These are phyloP conservation scores for Leishmania guyanensis DNA, from an alignment of 208 protist species.

Conservation along the genomic window DNA sequence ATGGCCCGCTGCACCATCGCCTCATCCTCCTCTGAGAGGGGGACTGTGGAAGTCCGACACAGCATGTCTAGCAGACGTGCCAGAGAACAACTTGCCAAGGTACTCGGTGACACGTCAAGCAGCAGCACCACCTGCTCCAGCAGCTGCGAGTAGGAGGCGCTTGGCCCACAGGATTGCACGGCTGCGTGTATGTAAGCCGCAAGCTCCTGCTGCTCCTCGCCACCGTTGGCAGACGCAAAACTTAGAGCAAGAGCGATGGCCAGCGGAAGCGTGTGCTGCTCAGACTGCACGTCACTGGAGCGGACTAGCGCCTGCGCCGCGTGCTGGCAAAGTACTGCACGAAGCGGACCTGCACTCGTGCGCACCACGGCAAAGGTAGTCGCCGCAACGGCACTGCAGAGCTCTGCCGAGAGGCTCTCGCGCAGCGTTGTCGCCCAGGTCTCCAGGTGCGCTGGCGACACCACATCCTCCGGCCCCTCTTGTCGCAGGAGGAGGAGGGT, in stretches of 20 bases:
- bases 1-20: slow-evolving; percentile 49
- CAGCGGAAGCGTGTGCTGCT: slow-evolving; percentile 24
- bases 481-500: slow-evolving; percentile 56
- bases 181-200: slow-evolving; percentile 5
- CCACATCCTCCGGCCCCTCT: slow-evolving; percentile 23
- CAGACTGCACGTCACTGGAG: slow-evolving; percentile 50
- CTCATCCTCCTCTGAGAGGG: slow-evolving; percentile 31
- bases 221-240: not conserved
- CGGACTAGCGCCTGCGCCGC: slow-evolving; percentile 15
- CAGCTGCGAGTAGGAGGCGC: slow-evolving; percentile 16
- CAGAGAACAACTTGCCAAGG: slow-evolving; percentile 32
- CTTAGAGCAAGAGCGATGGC: slow-evolving; percentile 15
- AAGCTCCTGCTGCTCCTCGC: slow-evolving; percentile 10
- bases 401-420: slow-evolving; percentile 36
- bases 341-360: slow-evolving; percentile 28
- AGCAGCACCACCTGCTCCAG: slow-evolving; percentile 67
- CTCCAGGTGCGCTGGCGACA: slow-evolving; percentile 26
- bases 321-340: slow-evolving; percentile 20
- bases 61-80: slow-evolving; percentile 26
- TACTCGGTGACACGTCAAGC: slow-evolving; percentile 66
- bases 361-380: slow-evolving; percentile 32
- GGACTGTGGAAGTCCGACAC: not conserved
- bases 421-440: slow-evolving; percentile 34
- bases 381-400: slow-evolving; percentile 34
- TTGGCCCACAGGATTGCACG: not conserved